Conservation (phyloP, 2,329 filamentous ascomycete species). For the Malbranchea cinnamomea region DNA sequence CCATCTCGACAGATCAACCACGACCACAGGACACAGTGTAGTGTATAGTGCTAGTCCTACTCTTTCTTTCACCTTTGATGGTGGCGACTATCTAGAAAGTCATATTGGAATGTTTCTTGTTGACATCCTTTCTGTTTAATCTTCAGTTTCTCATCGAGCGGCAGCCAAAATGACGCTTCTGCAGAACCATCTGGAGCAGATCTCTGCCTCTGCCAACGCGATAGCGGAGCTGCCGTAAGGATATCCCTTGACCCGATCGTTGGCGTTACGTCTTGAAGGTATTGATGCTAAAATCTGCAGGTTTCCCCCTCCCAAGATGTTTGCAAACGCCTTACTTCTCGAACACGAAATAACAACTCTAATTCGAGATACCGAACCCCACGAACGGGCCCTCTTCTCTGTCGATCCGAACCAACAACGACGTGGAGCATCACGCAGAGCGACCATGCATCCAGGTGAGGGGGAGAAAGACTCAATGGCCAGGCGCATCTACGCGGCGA, state of each 20-base stretch:
- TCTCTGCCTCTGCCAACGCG: slow-evolving; percentile 57
- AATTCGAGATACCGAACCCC: slow-evolving; percentile 86
- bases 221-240: slow-evolving; percentile 61
- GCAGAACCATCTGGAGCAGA: slow-evolving; percentile 59
- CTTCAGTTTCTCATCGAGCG: too few relatives aligned
- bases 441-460: slow-evolving; percentile 34
- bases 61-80: too few relatives aligned
- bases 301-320: slow-evolving; percentile 83
- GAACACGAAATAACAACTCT: slow-evolving; percentile 84
- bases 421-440: slow-evolving; percentile 32
- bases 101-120: too few relatives aligned
- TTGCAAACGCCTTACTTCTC: slow-evolving; percentile 81
- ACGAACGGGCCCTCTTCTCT: slow-evolving; percentile 90
- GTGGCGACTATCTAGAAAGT: too few relatives aligned
- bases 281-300: slow-evolving; percentile 34
- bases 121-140: too few relatives aligned
- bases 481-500: slow-evolving; percentile 32
- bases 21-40: too few relatives aligned
- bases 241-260: slow-evolving; percentile 13
- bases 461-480: slow-evolving; percentile 27
- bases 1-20: too few relatives aligned
- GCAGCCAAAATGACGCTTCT: slow-evolving; percentile 48
- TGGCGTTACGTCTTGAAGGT: neutral
- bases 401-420: slow-evolving; percentile 49
- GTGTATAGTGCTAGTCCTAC: too few relatives aligned